Base-by-base conservation (phyloP, 148 eudicot genomes). In the Rhododendron vialii region DNA sequence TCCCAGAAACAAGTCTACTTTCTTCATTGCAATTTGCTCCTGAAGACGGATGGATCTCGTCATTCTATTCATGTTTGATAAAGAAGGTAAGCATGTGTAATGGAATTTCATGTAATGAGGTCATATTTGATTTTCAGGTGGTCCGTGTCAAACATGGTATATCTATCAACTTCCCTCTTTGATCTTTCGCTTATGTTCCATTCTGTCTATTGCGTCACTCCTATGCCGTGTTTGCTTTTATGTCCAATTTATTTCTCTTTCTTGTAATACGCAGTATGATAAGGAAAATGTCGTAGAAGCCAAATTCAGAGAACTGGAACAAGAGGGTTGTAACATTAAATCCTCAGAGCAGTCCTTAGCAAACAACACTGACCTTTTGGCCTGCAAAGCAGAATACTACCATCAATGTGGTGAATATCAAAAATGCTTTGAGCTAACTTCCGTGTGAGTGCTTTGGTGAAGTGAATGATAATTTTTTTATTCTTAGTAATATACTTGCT, bases 381-480 rank as follows among this genome's bases (percentile, higher is more conserved):
- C 94, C 86, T 95, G 99, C 92, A 95, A 97, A 93, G 99, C 98
- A 78, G 99, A 97, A 90, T 95, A 93, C 93, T 93, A 91, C 87
- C 99, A 97, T 88, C 99, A 97, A 88, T 93, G 96, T 90, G 98
- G 98, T 88, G 98, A 95, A 93, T 95, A 95, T 88, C 98, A 97
- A 85, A 97, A 95, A 93, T 95, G 99, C 87, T 97, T 97, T 76
- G 98, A 97, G 79, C 90, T 97, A 87, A 97, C 99, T 80, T 89
- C 98, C 2, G 85, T 87, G 99, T 97, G 88, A 90, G 98, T 75
- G 79, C 81, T 53, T 38, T 50, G 63, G 38, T 48, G n/a, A 57
- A 65, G 33, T 55, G 84, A 35, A 50, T 74, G 75, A 12, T 41
- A 24, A 18, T 28, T 11, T 63, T 15, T 55, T 67, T 2, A 15